These are phyloP conservation scores for Coffea canephora DNA, from an alignment of 257 asterid genomes.

Conservation along the genomic window DNA sequence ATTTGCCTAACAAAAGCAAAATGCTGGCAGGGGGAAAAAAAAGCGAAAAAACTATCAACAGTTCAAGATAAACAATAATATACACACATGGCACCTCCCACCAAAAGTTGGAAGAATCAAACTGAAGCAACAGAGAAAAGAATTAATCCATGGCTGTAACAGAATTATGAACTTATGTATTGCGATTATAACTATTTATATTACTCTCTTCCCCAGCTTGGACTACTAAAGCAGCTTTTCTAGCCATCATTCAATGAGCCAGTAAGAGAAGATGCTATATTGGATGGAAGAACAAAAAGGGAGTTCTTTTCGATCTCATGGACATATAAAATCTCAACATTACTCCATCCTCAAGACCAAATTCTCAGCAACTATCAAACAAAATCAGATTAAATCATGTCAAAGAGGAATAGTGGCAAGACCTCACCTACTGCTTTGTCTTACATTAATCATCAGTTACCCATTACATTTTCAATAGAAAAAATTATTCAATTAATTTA, in stretches of 20 bases:
- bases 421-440: not conserved
- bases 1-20: not conserved
- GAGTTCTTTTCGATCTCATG: not conserved
- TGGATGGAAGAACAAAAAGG: not conserved
- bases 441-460: not conserved
- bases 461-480: not conserved
- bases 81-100: too few species aligned
- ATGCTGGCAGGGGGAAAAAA: too few species aligned
- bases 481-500: too few species aligned
- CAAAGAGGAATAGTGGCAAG: not conserved
- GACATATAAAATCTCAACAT: not conserved
- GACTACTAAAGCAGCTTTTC: not conserved
- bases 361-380: not conserved
- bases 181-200: not conserved
- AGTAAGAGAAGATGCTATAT: not conserved
- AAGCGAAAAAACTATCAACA: too few species aligned
- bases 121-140: not conserved
- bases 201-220: not conserved
- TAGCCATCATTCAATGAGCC: not conserved
- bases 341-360: not conserved
- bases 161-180: not conserved
- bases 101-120: too few species aligned
- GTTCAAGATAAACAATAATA: too few species aligned
- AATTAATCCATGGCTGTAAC: not conserved
- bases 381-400: not conserved